Percentiles rank a stretch among this genome's conserved stretches.
Evolutionary conservation across 2,329 filamentous ascomycete genomes (phyloP).

Genomic region (Botryotinia globosa): DNA sequence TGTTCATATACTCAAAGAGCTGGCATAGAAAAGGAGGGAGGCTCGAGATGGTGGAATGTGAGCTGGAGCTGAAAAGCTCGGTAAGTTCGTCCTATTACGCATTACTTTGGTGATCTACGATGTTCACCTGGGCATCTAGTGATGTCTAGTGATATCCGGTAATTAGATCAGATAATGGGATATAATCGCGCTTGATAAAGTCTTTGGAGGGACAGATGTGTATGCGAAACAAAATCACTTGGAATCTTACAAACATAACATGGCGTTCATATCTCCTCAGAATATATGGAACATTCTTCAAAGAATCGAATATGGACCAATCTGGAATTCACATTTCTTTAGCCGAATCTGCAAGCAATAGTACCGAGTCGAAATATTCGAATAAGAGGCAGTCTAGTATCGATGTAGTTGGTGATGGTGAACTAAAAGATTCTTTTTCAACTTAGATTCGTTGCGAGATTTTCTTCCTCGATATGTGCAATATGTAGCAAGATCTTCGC

Average conservation of each 20-base stretch:
- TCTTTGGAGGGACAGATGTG: too few relatives aligned
- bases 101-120: not conserved
- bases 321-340: not conserved
- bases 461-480: not conserved
- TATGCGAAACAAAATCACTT: too few relatives aligned
- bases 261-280: too few relatives aligned
- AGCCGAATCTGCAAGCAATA: not conserved
- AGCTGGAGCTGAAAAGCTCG: not conserved
- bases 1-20: not conserved
- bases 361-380: not conserved
- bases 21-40: not conserved
- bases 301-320: not conserved
- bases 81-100: not conserved
- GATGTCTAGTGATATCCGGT: not conserved
- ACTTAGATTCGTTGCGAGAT: not conserved
- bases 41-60: not conserved
- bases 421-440: not conserved
- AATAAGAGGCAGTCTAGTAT: not conserved
- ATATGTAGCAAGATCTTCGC: constrained; percentile 57
- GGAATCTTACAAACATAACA: not conserved
- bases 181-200: not conserved
- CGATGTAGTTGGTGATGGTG: not conserved
- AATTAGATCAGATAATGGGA: not conserved
- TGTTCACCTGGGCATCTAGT: too few relatives aligned
- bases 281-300: too few relatives aligned